Conservation (phyloP, 106 monocot species). For the Agapanthus africanus region DNA sequence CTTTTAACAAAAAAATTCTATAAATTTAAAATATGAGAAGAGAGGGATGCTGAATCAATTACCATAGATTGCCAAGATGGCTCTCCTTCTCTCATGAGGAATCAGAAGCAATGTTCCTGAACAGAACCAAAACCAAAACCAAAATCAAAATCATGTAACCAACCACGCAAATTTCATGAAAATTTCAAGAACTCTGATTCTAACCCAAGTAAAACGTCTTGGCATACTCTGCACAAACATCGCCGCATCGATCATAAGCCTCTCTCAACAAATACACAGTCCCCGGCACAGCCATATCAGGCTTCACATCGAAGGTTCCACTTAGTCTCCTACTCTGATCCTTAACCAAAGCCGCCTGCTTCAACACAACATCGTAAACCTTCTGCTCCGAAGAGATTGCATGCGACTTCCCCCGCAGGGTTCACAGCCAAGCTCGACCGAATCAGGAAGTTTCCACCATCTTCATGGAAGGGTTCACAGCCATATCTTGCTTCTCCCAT, state of each 20-base stretch:
- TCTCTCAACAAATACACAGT: conserved; percentile 38
- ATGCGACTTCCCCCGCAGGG: conserved; percentile 33
- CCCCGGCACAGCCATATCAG: conserved; percentile 32
- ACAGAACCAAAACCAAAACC: background rate
- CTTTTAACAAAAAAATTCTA: too few species aligned
- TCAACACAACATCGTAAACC: conserved; percentile 91
- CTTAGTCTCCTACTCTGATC: conserved; percentile 13
- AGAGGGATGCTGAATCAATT: background rate
- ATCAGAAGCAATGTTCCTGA: conserved; percentile 44
- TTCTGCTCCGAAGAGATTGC: conserved; percentile 69
- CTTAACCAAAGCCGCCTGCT: conserved; percentile 83
- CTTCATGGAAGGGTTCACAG: too few species aligned
- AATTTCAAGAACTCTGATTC: conserved; percentile 22
- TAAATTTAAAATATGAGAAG: too few species aligned
- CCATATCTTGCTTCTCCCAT: too few species aligned
- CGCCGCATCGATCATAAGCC: conserved; percentile 79
- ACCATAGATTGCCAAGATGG: conserved; percentile 84
- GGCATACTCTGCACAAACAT: conserved; percentile 97
- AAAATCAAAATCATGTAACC: background rate
- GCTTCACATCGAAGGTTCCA: conserved; percentile 27
- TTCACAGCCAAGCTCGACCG: conserved; percentile 40
- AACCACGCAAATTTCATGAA: too few species aligned
- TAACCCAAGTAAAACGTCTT: conserved; percentile 98
- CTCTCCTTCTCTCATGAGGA: conserved; percentile 45
- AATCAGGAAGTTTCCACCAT: background rate